phyloP scores from a whole-genome alignment of 2,329 filamentous ascomycete species.

The Peltaster fructicola region DNA sequence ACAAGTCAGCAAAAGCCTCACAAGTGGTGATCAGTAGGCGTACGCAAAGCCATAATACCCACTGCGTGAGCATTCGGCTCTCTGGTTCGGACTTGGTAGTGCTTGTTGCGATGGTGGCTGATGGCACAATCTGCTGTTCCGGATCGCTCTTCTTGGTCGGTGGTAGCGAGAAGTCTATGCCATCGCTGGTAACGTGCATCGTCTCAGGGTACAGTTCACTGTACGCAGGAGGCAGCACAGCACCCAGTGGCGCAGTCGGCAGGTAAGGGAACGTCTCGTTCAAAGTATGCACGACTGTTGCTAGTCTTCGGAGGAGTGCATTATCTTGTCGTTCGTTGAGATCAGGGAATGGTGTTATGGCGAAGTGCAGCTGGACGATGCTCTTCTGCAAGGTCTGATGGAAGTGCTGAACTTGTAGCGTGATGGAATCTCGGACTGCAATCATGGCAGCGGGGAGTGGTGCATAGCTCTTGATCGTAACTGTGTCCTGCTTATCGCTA shows the following conservation, averaged over 20 bases:
- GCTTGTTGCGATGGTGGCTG: no score
- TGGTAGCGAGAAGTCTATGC: no score
- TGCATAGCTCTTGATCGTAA: not conserved
- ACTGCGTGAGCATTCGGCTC: no score
- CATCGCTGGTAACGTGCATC: no score
- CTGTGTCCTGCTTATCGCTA: not conserved
- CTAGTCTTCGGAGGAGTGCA: constrained; percentile 1
- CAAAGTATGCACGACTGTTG: no score
- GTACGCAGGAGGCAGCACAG: constrained; percentile 2
- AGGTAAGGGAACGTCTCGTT: no score
- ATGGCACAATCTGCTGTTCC: no score
- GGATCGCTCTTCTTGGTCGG: no score
- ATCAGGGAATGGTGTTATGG: constrained; percentile 23
- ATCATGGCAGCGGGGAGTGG: constrained; percentile 45
- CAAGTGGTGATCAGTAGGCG: no score
- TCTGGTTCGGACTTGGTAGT: no score
- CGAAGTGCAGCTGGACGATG: constrained; percentile 38
- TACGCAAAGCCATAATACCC: no score
- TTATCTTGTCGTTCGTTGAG: constrained; percentile 1
- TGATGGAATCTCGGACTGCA: constrained; percentile 56
- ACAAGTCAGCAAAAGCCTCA: no score
- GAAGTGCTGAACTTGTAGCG: constrained; percentile 57
- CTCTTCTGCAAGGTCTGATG: constrained; percentile 53
- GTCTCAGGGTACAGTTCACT: constrained; percentile 3
- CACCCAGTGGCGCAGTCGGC: not conserved